Percentiles rank a stretch among this genome's conserved stretches.
Conservation (phyloP, 768 basidiomycete species). For the Tricholoma bakamatsutake region DNA sequence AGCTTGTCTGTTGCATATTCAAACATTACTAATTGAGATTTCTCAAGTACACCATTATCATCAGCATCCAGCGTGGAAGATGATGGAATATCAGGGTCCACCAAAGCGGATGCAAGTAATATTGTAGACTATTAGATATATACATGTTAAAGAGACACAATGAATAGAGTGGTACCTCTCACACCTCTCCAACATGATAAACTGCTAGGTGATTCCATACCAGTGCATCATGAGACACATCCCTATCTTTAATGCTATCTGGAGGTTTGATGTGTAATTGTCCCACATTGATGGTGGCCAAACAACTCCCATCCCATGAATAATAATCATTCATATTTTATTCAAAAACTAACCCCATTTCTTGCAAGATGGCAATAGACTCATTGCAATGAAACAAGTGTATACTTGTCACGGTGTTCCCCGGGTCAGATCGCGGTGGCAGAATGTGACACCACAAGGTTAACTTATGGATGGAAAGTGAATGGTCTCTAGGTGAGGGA, state of each 20-base stretch:
- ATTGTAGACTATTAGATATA: conserved; percentile 27
- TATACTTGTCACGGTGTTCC: conserved; percentile 40
- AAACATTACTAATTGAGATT: conserved; percentile 34
- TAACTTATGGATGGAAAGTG: conserved; percentile 23
- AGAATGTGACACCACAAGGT: conserved; percentile 39
- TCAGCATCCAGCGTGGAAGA: conserved; percentile 24
- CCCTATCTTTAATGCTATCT: conserved; percentile 27
- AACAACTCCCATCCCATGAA: conserved; percentile 30
- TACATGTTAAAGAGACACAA: conserved; percentile 6
- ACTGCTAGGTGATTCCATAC: conserved; percentile 36
- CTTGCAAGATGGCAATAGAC: conserved; percentile 50
- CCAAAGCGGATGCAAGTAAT: conserved; percentile 41
- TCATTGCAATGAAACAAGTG: conserved; percentile 35
- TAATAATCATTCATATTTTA: neutral
- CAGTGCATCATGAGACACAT: conserved; percentile 32
- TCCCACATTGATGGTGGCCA: conserved; percentile 26
- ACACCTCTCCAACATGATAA: conserved; percentile 35
- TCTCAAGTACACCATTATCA: conserved; percentile 28
- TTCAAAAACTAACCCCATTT: conserved; percentile 50
- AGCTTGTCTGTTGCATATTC: conserved; percentile 27
- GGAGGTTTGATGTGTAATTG: conserved; percentile 20
- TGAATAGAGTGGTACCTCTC: conserved; percentile 4
- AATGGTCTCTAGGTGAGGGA: conserved; percentile 27
- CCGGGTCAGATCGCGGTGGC: conserved; percentile 36
- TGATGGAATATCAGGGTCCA: conserved; percentile 29